Conservation (phyloP, 805 yeast species). For the Tetrapisispora pingtungensis region DNA sequence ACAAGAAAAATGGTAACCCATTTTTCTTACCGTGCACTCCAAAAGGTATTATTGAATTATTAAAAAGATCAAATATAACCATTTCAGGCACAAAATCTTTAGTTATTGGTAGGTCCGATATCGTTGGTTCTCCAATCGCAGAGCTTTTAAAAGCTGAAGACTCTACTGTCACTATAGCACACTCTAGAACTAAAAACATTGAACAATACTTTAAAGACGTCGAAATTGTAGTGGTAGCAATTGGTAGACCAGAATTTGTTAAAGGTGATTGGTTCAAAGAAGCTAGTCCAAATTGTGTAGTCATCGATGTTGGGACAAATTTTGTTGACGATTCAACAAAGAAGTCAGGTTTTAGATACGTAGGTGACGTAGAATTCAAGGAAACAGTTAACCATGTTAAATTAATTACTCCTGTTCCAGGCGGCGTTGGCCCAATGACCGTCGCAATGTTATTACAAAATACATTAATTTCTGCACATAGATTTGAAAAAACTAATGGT, state of each 20-base stretch:
- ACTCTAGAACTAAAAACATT: slow-evolving; percentile 58
- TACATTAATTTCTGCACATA: slow-evolving; percentile 59
- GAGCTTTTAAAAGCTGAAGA: slow-evolving; percentile 68
- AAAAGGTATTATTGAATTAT: slow-evolving; percentile 75
- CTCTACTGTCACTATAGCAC: slow-evolving; percentile 83
- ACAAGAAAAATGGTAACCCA: slow-evolving; percentile 79
- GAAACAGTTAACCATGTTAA: slow-evolving; percentile 33
- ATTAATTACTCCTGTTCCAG: slow-evolving; percentile 78
- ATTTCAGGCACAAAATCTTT: slow-evolving; percentile 78
- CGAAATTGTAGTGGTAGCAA: slow-evolving; percentile 76
- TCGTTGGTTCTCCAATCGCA: slow-evolving; percentile 92
- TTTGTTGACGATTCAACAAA: slow-evolving; percentile 55
- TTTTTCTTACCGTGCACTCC: slow-evolving; percentile 91
- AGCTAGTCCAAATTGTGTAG: slow-evolving; percentile 42
- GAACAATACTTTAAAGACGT: slow-evolving; percentile 53
- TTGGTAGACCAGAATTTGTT: slow-evolving; percentile 62
- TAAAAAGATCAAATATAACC: slow-evolving; percentile 56
- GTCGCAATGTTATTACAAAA: slow-evolving; percentile 73
- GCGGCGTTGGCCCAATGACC: slow-evolving; percentile 91
- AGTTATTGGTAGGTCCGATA: slow-evolving; percentile 90
- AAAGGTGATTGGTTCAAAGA: slow-evolving; percentile 64
- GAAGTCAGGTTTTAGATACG: slow-evolving; percentile 61
- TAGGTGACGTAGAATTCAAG: slow-evolving; percentile 68
- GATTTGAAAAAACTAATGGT: slow-evolving; percentile 24
- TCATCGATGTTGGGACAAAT: slow-evolving; percentile 79